These are phyloP conservation scores for Prunus campanulata DNA, from an alignment of 306 rosid genomes.

Conservation along the genomic window DNA sequence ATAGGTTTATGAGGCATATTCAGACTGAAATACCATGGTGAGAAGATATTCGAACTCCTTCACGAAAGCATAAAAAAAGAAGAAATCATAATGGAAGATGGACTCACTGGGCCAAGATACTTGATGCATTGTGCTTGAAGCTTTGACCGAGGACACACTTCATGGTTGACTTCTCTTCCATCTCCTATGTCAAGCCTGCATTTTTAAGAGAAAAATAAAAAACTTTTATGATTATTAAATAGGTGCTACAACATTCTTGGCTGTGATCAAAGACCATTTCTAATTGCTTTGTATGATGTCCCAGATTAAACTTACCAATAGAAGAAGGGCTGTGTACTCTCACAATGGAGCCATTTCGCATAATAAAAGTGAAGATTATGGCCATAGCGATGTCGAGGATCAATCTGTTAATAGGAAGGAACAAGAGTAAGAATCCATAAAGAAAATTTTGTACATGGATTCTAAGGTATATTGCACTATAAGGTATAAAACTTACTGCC, in stretches of 20 bases:
- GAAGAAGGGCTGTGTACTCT: slow-evolving; percentile 79
- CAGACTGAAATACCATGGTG: background rate
- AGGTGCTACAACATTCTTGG: background rate
- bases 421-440: slow-evolving; percentile 10
- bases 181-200: slow-evolving; percentile 88
- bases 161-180: slow-evolving; percentile 60
- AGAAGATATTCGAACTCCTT: background rate
- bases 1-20: background rate
- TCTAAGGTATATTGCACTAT: background rate
- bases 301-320: slow-evolving; percentile 53
- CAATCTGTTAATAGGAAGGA: slow-evolving; percentile 53
- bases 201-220: slow-evolving; percentile 2
- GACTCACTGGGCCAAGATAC: slow-evolving; percentile 84
- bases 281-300: slow-evolving; percentile 1
- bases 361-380: slow-evolving; percentile 91
- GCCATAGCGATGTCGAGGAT: slow-evolving; percentile 94
- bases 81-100: slow-evolving; percentile 12
- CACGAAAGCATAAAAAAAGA: background rate
- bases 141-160: slow-evolving; percentile 54
- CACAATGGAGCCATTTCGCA: slow-evolving; percentile 72
- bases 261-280: slow-evolving; percentile 4
- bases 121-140: slow-evolving; percentile 87
- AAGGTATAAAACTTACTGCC: slow-evolving; percentile 57
- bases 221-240: background rate
- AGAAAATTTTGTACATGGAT: slow-evolving; percentile 15